Evolutionary conservation across 73 alveolate genomes (phyloP), one percentile per base, ranked within the genome.

Genomic region (Paramecium caudatum): DNA sequence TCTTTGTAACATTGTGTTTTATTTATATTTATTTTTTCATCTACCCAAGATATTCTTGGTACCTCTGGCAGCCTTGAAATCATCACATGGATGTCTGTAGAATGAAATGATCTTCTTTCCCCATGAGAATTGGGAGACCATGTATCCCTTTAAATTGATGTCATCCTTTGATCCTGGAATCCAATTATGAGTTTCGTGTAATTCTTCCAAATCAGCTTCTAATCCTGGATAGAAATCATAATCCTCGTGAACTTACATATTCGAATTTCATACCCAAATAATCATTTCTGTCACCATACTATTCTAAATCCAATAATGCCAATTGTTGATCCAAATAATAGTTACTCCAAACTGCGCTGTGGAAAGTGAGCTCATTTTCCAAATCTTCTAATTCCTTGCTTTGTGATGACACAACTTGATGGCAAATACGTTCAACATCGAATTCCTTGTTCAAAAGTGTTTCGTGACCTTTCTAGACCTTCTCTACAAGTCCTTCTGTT

Each of bases 111-210:
- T 78, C 37, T 86, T 86, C 55, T 86, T 86, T 34, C 93, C 93
- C 93, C 93, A 86, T 41, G 55, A 47, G 61, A 86, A 86, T 86
- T 86, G 43, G 13, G 88, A 55, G 27, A 55, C 80, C 82, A 86
- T 70, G 21, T 62, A 86, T 23, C 93, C 90, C 47, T 47, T 86
- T 80, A 86, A 62, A 61, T 86, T 86, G 10, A 86, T 63, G 48
- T 86, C 93, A 86, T 86, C 93, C 61, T 86, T 86, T 27, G 93
- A 63, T 23, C 93, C 93, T 32, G 93, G 93, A 86, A 86, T 86
- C 90, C 84, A 86, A 78, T 86, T 86, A 47, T 86, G 93, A 55
- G 93, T 86, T 43, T 86, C 93, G 3, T 74, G 39, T 25, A 86
- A 63, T 63, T 86, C 93, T 27, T 86, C 93, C 21, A 86, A 55